Percentiles rank a stretch among this genome's conserved stretches.
Evolutionary conservation across 169 alveolate genomes (phyloP).

Genomic region (Cryptosporidium sp.): DNA sequence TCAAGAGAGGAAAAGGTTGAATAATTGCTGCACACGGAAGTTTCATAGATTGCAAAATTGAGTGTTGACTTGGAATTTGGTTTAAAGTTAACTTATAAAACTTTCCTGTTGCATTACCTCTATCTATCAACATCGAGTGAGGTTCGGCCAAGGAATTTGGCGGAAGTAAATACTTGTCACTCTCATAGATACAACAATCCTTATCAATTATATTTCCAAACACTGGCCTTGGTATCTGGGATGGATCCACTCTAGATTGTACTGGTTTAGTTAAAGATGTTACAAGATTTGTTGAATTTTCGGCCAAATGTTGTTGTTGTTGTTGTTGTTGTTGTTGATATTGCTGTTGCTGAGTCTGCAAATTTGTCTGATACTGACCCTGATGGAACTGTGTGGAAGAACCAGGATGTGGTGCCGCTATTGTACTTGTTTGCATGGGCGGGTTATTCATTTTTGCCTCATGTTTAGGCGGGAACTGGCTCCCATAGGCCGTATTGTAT

Average conservation of each 20-base stretch:
- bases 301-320: neutral
- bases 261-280: slow-evolving; percentile 64
- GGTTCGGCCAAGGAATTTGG: slow-evolving; percentile 48
- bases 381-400: neutral
- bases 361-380: neutral
- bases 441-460: neutral
- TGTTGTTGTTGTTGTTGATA: neutral
- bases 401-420: neutral
- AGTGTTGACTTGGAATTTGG: slow-evolving; percentile 72
- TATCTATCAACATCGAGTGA: slow-evolving; percentile 28
- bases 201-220: slow-evolving; percentile 62
- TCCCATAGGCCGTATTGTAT: neutral
- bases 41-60: slow-evolving; percentile 68
- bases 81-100: slow-evolving; percentile 50
- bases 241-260: slow-evolving; percentile 73
- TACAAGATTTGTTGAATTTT: slow-evolving; percentile 7
- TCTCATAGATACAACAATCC: slow-evolving; percentile 54
- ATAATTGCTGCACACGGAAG: slow-evolving; percentile 69
- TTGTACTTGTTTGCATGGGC: neutral
- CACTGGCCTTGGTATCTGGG: slow-evolving; percentile 71
- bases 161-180: slow-evolving; percentile 66
- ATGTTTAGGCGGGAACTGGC: neutral
- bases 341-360: neutral
- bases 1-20: slow-evolving; percentile 62
- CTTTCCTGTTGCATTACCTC: slow-evolving; percentile 70